phyloP scores from a whole-genome alignment of 2,329 filamentous ascomycete genomes.

The Penicillium brevicompactum region DNA sequence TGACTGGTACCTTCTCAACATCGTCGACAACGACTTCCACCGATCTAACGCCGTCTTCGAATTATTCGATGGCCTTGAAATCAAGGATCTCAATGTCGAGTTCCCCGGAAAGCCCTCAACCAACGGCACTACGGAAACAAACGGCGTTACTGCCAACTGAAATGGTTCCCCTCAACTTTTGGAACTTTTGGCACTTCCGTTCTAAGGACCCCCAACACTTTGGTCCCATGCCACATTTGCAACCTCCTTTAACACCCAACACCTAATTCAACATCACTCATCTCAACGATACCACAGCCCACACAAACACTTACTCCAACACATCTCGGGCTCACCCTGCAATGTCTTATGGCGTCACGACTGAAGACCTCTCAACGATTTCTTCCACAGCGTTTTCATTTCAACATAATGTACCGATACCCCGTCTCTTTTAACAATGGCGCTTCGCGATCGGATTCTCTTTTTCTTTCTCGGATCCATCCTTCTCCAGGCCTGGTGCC shows the following conservation, averaged over 20 bases:
- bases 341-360: constrained; percentile 43
- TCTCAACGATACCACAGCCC: constrained; percentile 39
- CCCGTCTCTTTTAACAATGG: constrained; percentile 35
- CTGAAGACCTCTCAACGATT: constrained; percentile 46
- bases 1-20: constrained; percentile 91
- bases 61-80: constrained; percentile 73
- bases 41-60: constrained; percentile 78
- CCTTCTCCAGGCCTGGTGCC: constrained; percentile 19
- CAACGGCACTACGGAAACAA: constrained; percentile 21
- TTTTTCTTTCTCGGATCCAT: constrained; percentile 13
- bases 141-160: constrained; percentile 28
- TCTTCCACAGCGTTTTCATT: constrained; percentile 43
- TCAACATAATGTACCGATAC: constrained; percentile 44
- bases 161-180: constrained; percentile 20
- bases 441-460: constrained; percentile 25
- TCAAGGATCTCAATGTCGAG: constrained; percentile 41
- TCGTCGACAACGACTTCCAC: constrained; percentile 99
- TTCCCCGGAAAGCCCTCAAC: constrained; percentile 26
- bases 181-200: constrained; percentile 9
- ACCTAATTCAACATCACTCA: constrained; percentile 40
- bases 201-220: constrained; percentile 11
- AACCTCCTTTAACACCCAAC: constrained; percentile 16
- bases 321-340: constrained; percentile 26
- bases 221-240: constrained; percentile 7
- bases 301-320: constrained; percentile 22